Evolutionary conservation across 164 flowering plant genomes (phyloP).

Genomic region (Piper betle): DNA sequence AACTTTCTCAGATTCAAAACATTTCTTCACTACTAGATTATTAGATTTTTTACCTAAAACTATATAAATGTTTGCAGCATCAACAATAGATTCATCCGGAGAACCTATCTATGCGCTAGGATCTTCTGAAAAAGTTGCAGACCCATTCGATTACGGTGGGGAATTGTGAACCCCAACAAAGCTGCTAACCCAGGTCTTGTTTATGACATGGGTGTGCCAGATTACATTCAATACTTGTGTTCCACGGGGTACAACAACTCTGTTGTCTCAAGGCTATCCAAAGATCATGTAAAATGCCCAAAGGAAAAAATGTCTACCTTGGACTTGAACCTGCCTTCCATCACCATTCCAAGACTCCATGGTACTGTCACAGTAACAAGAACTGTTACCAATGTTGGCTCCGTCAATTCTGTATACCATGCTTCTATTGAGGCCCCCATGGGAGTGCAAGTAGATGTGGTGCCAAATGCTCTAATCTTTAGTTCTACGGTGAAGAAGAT

Average conservation of each 20-base stretch:
- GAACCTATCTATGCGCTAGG: constrained; percentile 26
- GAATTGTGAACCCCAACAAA: constrained; percentile 40
- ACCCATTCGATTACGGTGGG: constrained; percentile 61
- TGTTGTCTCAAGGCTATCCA: constrained; percentile 21
- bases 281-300: constrained; percentile 10
- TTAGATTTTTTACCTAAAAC: not conserved
- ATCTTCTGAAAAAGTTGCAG: constrained; percentile 38
- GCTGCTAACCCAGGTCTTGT: constrained; percentile 14
- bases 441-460: constrained; percentile 27
- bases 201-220: no score
- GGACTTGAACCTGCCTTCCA: constrained; percentile 42
- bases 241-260: constrained; percentile 31
- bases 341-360: constrained; percentile 33
- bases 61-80: constrained; percentile 18
- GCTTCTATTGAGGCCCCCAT: constrained; percentile 35
- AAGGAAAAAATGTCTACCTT: constrained; percentile 7
- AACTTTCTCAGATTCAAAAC: not conserved
- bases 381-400: constrained; percentile 53
- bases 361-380: constrained; percentile 23
- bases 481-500: constrained; percentile 26
- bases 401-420: constrained; percentile 21
- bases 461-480: constrained; percentile 32
- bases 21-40: not conserved
- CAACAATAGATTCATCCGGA: constrained; percentile 25
- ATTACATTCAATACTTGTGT: constrained; percentile 8